These are phyloP conservation scores for Abelmoschus esculentus DNA, from an alignment of 345 rosid genomes.

Conservation along the genomic window DNA sequence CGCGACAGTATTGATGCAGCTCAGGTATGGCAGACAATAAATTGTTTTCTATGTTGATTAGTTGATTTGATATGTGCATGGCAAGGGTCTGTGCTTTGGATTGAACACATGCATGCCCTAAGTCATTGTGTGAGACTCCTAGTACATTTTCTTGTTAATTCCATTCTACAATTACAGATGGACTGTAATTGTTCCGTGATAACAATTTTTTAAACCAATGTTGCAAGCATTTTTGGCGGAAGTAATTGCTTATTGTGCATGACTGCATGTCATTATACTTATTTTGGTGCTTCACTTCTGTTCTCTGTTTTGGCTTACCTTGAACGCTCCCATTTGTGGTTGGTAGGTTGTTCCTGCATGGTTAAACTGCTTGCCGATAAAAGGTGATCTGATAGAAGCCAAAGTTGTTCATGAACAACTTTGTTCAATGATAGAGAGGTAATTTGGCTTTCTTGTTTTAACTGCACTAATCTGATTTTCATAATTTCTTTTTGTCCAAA, in stretches of 20 bases:
- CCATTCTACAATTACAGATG: not conserved
- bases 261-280: not conserved
- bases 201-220: not conserved
- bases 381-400: constrained; percentile 93
- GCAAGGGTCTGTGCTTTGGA: not conserved
- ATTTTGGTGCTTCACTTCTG: not conserved
- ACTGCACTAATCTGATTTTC: not conserved
- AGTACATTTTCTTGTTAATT: not conserved
- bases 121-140: not conserved
- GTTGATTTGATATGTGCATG: not conserved
- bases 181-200: not conserved
- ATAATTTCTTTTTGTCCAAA: not conserved
- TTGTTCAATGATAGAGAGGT: constrained; percentile 97
- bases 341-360: constrained; percentile 91
- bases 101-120: not conserved
- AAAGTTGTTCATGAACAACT: constrained; percentile 96
- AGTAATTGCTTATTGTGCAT: not conserved
- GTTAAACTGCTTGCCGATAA: constrained; percentile 93
- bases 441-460: not conserved
- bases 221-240: not conserved
- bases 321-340: not conserved
- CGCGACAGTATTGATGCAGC: constrained; percentile 81
- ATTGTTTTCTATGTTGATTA: not conserved
- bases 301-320: not conserved
- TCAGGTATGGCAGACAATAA: constrained; percentile 45